Percentiles rank a stretch among this genome's conserved stretches.
phyloP scores from a whole-genome alignment of 441 rosid genomes.

The Rhodomyrtus psidioides region DNA sequence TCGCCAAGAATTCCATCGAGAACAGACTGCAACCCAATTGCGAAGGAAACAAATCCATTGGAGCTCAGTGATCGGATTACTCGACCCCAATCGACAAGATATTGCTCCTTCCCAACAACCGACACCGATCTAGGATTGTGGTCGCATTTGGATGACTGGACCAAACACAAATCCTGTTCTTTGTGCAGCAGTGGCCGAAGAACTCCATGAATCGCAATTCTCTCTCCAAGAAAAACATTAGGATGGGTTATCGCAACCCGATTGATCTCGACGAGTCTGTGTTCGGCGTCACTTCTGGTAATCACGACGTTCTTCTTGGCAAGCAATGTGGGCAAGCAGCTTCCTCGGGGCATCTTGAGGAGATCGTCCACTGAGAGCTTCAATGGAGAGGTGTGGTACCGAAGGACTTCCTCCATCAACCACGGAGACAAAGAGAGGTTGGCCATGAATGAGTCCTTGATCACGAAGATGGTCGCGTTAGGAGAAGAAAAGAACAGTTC shows the following conservation, averaged over 20 bases:
- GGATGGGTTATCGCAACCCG: slow-evolving; percentile 51
- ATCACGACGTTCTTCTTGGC: slow-evolving; percentile 33
- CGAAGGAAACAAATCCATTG: slow-evolving; percentile 58
- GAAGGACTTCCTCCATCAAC: slow-evolving; percentile 54
- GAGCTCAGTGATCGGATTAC: slow-evolving; percentile 52
- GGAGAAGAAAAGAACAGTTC: slow-evolving; percentile 50
- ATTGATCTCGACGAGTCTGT: slow-evolving; percentile 47
- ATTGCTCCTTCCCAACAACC: slow-evolving; percentile 10
- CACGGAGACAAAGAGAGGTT: slow-evolving; percentile 33
- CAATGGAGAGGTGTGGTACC: slow-evolving; percentile 55
- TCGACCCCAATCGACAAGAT: slow-evolving; percentile 39
- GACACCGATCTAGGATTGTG: slow-evolving; percentile 13
- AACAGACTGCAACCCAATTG: slow-evolving; percentile 60
- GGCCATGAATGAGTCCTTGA: slow-evolving; percentile 45
- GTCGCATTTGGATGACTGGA: slow-evolving; percentile 27
- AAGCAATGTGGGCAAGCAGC: slow-evolving; percentile 57
- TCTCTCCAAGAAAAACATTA: slow-evolving; percentile 53
- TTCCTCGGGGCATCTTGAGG: slow-evolving; percentile 28
- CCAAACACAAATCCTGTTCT: slow-evolving; percentile 21
- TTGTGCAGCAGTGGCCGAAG: slow-evolving; percentile 28
- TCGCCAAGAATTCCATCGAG: slow-evolving; percentile 45
- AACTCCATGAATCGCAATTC: slow-evolving; percentile 65
- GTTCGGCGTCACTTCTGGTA: slow-evolving; percentile 26
- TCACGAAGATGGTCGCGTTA: slow-evolving; percentile 61
- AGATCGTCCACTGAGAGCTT: slow-evolving; percentile 44